Conservation (phyloP, 2,329 filamentous ascomycete genomes). For the Stachybotrys elegans region DNA sequence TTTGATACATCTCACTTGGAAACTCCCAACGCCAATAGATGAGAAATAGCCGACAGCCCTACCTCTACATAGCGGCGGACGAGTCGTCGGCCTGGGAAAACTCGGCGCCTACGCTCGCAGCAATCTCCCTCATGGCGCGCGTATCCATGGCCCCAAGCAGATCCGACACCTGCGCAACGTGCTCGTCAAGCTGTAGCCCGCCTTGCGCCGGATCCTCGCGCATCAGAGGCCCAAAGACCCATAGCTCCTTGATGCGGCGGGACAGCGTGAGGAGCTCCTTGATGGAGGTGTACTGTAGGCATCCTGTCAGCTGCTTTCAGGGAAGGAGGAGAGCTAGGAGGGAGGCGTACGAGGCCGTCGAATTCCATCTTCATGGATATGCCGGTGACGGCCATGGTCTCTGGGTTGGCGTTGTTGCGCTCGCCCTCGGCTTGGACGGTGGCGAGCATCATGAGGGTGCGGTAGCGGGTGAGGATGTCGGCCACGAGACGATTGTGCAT, state of each 20-base stretch:
- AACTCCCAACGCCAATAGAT: too few relatives aligned
- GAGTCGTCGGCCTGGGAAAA: too few relatives aligned
- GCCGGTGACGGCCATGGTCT: conserved; percentile 35
- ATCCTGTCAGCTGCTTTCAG: neutral
- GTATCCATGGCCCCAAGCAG: conserved; percentile 31
- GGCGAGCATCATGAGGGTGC: conserved; percentile 37
- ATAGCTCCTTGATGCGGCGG: conserved; percentile 40
- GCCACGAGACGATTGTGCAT: conserved; percentile 40
- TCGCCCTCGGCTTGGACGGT: conserved; percentile 37
- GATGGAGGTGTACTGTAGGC: conserved; percentile 32
- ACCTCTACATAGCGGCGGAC: too few relatives aligned
- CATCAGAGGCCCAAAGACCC: conserved; percentile 38
- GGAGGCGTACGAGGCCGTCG: conserved; percentile 30
- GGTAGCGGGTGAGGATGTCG: conserved; percentile 38
- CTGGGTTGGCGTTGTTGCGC: conserved; percentile 31
- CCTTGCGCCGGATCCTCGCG: conserved; percentile 28
- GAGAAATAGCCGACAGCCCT: too few relatives aligned
- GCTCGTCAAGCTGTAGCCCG: conserved; percentile 27
- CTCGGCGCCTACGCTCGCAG: conserved; percentile 27
- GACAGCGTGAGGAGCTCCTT: conserved; percentile 39
- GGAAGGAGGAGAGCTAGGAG: neutral
- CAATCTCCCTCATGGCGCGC: conserved; percentile 25
- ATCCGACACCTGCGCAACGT: conserved; percentile 28
- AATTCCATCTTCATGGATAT: conserved; percentile 42
- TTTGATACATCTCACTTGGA: too few relatives aligned